phyloP scores from a whole-genome alignment of 2,329 filamentous ascomycete genomes.

The Mariannaea sp. region DNA sequence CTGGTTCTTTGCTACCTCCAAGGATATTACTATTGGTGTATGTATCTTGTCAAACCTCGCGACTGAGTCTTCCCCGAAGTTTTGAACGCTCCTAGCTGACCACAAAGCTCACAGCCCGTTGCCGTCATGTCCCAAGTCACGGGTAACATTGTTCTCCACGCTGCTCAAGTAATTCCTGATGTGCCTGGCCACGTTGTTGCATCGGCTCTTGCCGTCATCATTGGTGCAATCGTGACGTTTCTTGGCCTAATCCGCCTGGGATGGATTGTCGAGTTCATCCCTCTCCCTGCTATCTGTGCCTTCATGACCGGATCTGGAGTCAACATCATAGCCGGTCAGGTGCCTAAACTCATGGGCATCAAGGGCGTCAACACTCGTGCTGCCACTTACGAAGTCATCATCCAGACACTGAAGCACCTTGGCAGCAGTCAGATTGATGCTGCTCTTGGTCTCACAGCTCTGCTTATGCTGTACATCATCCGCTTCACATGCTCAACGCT shows the following conservation, averaged over 20 bases:
- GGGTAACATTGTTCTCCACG: conserved; percentile 52
- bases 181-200: conserved; percentile 51
- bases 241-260: conserved; percentile 56
- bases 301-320: conserved; percentile 60
- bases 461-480: conserved; percentile 70
- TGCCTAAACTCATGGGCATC: conserved; percentile 57
- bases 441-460: conserved; percentile 72
- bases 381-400: conserved; percentile 55
- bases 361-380: conserved; percentile 54
- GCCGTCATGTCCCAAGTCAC: conserved; percentile 59
- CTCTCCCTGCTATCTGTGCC: conserved; percentile 56
- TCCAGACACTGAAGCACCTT: conserved; percentile 54
- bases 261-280: conserved; percentile 60
- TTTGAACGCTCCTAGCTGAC: conserved; percentile 19
- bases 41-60: conserved; percentile 41
- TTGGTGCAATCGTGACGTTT: conserved; percentile 54
- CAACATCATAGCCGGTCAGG: conserved; percentile 56
- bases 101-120: conserved; percentile 50
- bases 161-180: conserved; percentile 45
- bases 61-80: neutral
- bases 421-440: conserved; percentile 65
- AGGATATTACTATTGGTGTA: conserved; percentile 84
- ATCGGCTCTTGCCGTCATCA: conserved; percentile 53
- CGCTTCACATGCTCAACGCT: conserved; percentile 65
- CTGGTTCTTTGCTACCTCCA: conserved; percentile 98